Base-by-base conservation (phyloP, 2,329 filamentous ascomycete genomes). In the Venturia nashicola region DNA sequence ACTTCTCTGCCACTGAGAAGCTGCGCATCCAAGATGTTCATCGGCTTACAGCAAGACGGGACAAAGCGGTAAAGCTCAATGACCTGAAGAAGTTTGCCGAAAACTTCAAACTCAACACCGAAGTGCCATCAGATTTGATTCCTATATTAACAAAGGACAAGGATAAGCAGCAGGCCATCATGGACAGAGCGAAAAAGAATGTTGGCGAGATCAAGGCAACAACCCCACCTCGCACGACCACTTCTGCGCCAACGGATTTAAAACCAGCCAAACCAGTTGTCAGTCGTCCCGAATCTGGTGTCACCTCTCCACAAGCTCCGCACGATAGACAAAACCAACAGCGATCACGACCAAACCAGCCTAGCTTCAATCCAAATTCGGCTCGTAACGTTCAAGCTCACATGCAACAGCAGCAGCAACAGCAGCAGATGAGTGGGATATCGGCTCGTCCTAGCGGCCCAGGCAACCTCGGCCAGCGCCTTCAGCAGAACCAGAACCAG, bases 81-180 rank as follows among this genome's bases (percentile, higher is more conserved):
- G 94, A 99, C 76, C 78, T 99, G 65, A 95, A 94, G 80, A 96
- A 93, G 72, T 99, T 99, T 75, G 91, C 94, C 0, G 84, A 87
- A 69, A 94, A 84, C 72, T 99, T 99, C 81, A 97, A 97, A 77
- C 83, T 99, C 20, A 88, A 89, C 61, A 97, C 93, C 2, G 91
- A 92, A 6, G 91, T 99, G 12, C 94, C 94, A 1, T 86, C 84
- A 61, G 94, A 99, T 74, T 78, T 99, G 43, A 91, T 99, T 36
- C 88, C 90, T 1, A 99, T 99, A 68, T 88, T 99, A 66, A 93
- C 94, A 65, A 99, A 97, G 74, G 94, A 99, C 72, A 91, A 91
- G n/a, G 83, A 80, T 57, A 99, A 97, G 78, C 94, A 97, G 76
- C 86, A 91, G 71, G 86, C 92, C 72, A 97, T 99, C 67, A 88